Evolutionary conservation across 2,329 filamentous ascomycete species (phyloP).

Genomic region (Aspergillus ochraceoroseus): DNA sequence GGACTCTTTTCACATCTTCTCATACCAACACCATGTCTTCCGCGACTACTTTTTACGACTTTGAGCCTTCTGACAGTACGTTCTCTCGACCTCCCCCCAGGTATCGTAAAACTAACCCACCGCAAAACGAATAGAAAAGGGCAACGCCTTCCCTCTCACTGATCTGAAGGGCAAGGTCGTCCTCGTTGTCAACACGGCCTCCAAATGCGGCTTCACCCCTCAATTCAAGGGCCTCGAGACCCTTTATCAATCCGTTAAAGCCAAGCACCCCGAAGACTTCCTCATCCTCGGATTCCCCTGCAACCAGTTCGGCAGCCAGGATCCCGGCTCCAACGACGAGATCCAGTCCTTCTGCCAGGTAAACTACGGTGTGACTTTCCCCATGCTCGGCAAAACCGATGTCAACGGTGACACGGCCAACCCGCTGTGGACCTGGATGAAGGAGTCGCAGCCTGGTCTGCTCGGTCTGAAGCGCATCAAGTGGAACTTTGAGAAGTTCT

Average conservation of each 20-base stretch:
- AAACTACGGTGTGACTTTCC: slow-evolving; percentile 93
- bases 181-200: slow-evolving; percentile 94
- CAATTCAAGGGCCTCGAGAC: slow-evolving; percentile 89
- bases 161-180: slow-evolving; percentile 86
- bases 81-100: too few species aligned
- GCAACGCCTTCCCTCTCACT: slow-evolving; percentile 63
- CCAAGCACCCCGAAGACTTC: slow-evolving; percentile 69
- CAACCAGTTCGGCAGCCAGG: slow-evolving; percentile 93
- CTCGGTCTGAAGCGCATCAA: slow-evolving; percentile 87
- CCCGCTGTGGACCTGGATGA: slow-evolving; percentile 73
- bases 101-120: slow-evolving; percentile 15
- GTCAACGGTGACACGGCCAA: slow-evolving; percentile 82
- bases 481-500: slow-evolving; percentile 99
- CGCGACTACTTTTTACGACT: slow-evolving; percentile 56
- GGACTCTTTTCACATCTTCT: background rate
- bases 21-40: slow-evolving; percentile 49
- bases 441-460: slow-evolving; percentile 68
- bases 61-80: slow-evolving; percentile 56
- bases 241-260: slow-evolving; percentile 73
- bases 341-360: slow-evolving; percentile 82
- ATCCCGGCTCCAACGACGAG: slow-evolving; percentile 75
- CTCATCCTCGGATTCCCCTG: slow-evolving; percentile 92
- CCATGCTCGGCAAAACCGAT: slow-evolving; percentile 84
- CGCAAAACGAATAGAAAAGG: slow-evolving; percentile 56
- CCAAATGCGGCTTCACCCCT: slow-evolving; percentile 97